Evolutionary conservation across 495 filamentous ascomycete species (phyloP).

Genomic region (Venustampulla echinocandica): DNA sequence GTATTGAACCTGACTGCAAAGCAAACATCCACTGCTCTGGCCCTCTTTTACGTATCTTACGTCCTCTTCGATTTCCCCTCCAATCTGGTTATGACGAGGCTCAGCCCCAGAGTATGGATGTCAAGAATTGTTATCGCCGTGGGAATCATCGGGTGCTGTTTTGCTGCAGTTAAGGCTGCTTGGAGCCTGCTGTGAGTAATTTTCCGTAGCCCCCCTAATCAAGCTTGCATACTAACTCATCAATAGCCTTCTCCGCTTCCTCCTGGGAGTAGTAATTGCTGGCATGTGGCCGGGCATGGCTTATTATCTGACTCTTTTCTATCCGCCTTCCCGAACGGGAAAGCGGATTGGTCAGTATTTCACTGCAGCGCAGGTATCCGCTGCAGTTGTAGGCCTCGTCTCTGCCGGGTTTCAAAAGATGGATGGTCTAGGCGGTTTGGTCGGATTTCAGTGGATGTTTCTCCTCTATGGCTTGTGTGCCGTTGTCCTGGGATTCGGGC

Average conservation of each 20-base stretch:
- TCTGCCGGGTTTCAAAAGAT: constrained; percentile 88
- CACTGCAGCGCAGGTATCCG: constrained; percentile 82
- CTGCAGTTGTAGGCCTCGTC: constrained; percentile 80
- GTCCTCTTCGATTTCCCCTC: constrained; percentile 84
- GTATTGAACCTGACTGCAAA: constrained; percentile 58
- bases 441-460: constrained; percentile 95
- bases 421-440: constrained; percentile 67
- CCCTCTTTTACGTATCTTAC: constrained; percentile 86
- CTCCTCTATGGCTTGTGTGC: constrained; percentile 74
- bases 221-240: not conserved
- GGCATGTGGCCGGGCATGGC: constrained; percentile 96
- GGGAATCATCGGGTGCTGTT: constrained; percentile 72
- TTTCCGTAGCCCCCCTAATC: not conserved
- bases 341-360: constrained; percentile 87
- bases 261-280: constrained; percentile 80
- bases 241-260: constrained; percentile 56
- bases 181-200: constrained; percentile 67
- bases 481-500: constrained; percentile 55
- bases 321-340: constrained; percentile 75
- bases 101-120: constrained; percentile 89
- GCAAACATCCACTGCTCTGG: constrained; percentile 73
- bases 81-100: constrained; percentile 77
- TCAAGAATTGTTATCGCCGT: constrained; percentile 83
- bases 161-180: constrained; percentile 68
- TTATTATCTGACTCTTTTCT: constrained; percentile 88